phyloP scores from a whole-genome alignment of 306 rosid genomes.

The Arachis stenosperma region DNA sequence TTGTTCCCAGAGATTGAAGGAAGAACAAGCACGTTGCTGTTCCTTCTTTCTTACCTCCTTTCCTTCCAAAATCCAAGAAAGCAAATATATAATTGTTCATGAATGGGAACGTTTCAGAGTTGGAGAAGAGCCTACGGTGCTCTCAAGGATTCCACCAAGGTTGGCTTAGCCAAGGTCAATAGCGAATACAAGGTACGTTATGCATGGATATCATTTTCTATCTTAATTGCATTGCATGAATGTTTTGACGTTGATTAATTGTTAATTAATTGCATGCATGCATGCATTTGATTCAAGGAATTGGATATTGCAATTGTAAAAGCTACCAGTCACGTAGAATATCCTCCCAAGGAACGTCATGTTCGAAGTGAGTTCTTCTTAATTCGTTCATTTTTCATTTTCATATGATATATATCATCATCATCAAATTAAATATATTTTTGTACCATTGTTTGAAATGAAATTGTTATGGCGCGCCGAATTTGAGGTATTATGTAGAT shows the following conservation, averaged over 20 bases:
- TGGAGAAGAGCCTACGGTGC: constrained; percentile 92
- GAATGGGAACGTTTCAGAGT: constrained; percentile 81
- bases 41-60: constrained; percentile 44
- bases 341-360: constrained; percentile 95
- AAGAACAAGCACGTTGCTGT: constrained; percentile 43
- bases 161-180: constrained; percentile 97
- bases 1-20: constrained; percentile 40
- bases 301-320: constrained; percentile 92
- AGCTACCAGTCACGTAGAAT: constrained; percentile 89
- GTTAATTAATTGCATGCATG: not conserved
- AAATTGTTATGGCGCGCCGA: no score
- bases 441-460: no score
- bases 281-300: constrained; percentile 50
- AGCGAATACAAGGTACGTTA: constrained; percentile 82
- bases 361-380: constrained; percentile 68
- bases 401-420: no score
- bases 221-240: not conserved
- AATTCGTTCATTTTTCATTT: no score
- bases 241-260: not conserved
- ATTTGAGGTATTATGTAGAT: no score
- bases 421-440: no score
- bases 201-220: not conserved
- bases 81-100: not conserved
- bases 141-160: constrained; percentile 91
- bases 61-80: constrained; percentile 16